Evolutionary conservation across 2,329 filamentous ascomycete genomes (phyloP).

Genomic region (Lomentospora prolificans): DNA sequence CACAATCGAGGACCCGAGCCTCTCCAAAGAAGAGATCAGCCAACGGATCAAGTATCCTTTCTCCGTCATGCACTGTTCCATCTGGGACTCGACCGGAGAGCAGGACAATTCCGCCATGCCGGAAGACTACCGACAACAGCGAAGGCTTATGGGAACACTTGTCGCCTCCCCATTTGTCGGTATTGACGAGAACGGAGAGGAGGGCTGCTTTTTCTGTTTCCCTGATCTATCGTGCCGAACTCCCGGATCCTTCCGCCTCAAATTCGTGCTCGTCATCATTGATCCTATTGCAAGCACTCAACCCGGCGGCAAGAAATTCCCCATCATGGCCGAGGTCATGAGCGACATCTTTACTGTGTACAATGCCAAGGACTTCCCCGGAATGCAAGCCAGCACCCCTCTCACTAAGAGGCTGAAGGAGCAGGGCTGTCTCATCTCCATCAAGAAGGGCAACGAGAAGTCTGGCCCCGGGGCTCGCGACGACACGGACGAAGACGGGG

Average conservation of each 20-base stretch:
- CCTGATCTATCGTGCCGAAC: conserved; percentile 73
- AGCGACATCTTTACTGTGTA: conserved; percentile 71
- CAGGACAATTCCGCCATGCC: conserved; percentile 63
- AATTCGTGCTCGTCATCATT: conserved; percentile 64
- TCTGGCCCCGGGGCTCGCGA: conserved; percentile 23
- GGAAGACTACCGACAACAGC: conserved; percentile 60
- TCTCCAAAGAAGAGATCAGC: conserved; percentile 43
- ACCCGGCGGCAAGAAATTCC: conserved; percentile 37
- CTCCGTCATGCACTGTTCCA: conserved; percentile 66
- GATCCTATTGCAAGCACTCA: conserved; percentile 46
- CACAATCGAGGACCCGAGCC: conserved; percentile 46
- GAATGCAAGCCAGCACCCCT: conserved; percentile 68
- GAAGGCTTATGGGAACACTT: conserved; percentile 69
- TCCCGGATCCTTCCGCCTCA: conserved; percentile 64
- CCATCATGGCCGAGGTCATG: conserved; percentile 41
- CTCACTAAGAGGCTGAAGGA: conserved; percentile 66
- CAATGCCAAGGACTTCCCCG: conserved; percentile 77
- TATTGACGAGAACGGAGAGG: conserved; percentile 59
- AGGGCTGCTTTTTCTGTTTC: conserved; percentile 81
- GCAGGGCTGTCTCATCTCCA: conserved; percentile 74
- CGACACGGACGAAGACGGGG: conserved; percentile 36
- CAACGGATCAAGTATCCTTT: conserved; percentile 48
- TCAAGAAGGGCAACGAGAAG: conserved; percentile 76
- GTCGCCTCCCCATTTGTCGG: conserved; percentile 70
- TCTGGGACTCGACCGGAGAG: conserved; percentile 60